Evolutionary conservation across 2,329 filamentous ascomycete species (phyloP).

Genomic region (Pseudogymnoascus sp.): DNA sequence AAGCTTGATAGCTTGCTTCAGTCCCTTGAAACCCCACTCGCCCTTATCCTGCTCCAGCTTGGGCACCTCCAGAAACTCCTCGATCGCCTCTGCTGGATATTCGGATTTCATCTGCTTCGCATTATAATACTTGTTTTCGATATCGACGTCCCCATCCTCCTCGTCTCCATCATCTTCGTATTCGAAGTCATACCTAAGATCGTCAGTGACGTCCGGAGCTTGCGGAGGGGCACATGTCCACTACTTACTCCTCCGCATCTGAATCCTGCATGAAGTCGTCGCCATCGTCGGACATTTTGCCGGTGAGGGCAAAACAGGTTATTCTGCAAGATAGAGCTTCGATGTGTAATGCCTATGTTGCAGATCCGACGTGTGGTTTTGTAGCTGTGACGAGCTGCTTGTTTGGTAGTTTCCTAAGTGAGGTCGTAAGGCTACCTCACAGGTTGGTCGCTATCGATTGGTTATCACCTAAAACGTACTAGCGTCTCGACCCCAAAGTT

Average conservation of each 20-base stretch:
- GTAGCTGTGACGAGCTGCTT: neutral
- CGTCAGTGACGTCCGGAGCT: constrained; percentile 17
- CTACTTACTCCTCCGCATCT: constrained; percentile 68
- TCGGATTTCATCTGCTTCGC: constrained; percentile 91
- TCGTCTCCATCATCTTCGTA: constrained; percentile 89
- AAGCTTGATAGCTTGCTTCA: constrained; percentile 97
- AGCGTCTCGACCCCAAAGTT: neutral
- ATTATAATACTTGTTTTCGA: constrained; percentile 99
- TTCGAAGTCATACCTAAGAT: constrained; percentile 78
- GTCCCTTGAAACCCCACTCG: constrained; percentile 96
- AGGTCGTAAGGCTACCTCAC: constrained; percentile 2
- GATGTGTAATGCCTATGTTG: neutral
- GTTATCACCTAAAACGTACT: neutral
- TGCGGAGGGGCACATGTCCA: constrained; percentile 10
- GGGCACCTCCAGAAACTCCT: constrained; percentile 86
- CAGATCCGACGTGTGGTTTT: neutral
- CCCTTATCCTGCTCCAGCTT: constrained; percentile 71
- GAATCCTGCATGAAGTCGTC: constrained; percentile 94
- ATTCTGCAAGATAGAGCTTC: neutral
- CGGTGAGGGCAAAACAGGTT: neutral
- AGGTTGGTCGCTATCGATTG: constrained; percentile 1
- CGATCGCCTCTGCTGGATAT: constrained; percentile 80
- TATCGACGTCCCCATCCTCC: constrained; percentile 79
- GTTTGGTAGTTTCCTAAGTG: neutral
- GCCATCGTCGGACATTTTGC: constrained; percentile 51